Base-by-base conservation (phyloP, 805 yeast species). In the Saturnispora besseyi region DNA sequence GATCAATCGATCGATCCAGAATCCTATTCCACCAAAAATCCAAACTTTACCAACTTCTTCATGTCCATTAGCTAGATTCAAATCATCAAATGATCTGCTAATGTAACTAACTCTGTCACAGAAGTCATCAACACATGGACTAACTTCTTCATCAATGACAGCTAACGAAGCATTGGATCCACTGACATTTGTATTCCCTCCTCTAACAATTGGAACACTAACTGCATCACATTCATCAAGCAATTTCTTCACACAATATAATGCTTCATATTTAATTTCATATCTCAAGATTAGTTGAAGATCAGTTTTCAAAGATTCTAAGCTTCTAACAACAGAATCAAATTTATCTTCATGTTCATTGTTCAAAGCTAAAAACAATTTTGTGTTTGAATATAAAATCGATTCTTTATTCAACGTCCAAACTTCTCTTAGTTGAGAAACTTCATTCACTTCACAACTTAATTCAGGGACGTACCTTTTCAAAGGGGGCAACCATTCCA, bases 401-500 rank as follows among this genome's bases (percentile, higher is more conserved):
- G 44, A 26, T 24, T 38, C 41, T 10, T 44, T 41, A 42, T 24
- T 30, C 18, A 54, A 43, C 24, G 55, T 57, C 71, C 71, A 67
- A 7, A 57, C 52, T 28, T 64, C 65, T 38, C 59, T 62, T 37
- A 65, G 50, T 12, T 53, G 48, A 28, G 61, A 57, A n/a, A 29
- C 13, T 8, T 57, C 49, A 41, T 50, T 57, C 7, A 57, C 48
- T 7, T 51, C 36, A 12, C 38, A 42, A 41, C 48, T 45, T 5
- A 51, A 41, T 36, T 50, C 46, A 4, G 57, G 55, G 15, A 67
- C 62, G 8, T 69, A 71, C 47, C 76, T 75, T 48, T 76, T 70
- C 59, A 81, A 64, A 5, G 59, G 59, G 0, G 86, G 83, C 41
- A 86, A 69, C 85, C 89, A 82, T 15, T 68, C 57, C 38, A 78